phyloP scores from a whole-genome alignment of 208 protist genomes.

The Crithidia sp. region DNA sequence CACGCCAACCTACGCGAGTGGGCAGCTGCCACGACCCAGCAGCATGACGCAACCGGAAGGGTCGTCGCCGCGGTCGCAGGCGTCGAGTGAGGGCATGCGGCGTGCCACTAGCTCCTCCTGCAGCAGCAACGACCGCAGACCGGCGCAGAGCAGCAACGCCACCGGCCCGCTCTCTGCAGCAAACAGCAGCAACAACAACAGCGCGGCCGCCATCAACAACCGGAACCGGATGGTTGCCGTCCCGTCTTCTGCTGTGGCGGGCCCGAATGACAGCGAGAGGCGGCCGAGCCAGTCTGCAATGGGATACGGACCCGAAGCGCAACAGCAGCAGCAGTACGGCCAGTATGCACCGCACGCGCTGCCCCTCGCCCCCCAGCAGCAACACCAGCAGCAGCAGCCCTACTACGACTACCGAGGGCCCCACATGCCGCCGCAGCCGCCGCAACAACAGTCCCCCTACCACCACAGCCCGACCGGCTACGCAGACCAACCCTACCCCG shows the following conservation, averaged over 20 bases:
- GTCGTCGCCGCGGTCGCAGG: background rate
- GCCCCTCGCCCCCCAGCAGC: background rate
- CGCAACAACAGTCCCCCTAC: constrained; percentile 6
- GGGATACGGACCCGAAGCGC: background rate
- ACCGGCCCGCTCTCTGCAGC: background rate
- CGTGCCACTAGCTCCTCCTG: constrained; percentile 8
- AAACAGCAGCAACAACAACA: background rate
- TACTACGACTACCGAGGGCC: constrained; percentile 19
- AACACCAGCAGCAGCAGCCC: constrained; percentile 10
- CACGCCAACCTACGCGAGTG: background rate
- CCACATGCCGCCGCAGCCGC: constrained; percentile 8
- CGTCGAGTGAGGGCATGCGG: background rate
- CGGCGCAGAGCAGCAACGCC: background rate
- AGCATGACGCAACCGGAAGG: background rate
- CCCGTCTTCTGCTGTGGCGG: background rate
- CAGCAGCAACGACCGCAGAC: background rate
- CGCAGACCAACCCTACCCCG: background rate
- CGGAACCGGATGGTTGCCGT: constrained; percentile 7
- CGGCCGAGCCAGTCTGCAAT: background rate
- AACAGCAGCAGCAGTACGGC: constrained; percentile 19
- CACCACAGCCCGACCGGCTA: background rate
- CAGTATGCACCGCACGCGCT: constrained; percentile 5
- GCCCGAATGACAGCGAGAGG: background rate
- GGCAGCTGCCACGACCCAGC: background rate
- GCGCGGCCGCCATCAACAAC: background rate